phyloP scores from a whole-genome alignment of 768 basidiomycete species.

The Calvatia gigantea region DNA sequence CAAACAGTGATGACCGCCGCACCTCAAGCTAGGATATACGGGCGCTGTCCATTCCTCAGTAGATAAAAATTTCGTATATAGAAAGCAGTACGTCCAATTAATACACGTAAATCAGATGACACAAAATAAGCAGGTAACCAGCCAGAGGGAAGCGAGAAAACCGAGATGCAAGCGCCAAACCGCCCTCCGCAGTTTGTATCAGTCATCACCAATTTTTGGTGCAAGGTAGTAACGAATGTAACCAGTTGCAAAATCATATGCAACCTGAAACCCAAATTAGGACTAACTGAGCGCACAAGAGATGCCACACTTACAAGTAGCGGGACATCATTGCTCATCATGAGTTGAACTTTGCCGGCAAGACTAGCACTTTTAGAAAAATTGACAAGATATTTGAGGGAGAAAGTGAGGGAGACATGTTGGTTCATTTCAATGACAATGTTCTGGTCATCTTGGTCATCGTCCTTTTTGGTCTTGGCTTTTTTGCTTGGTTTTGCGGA shows the following conservation, averaged over 20 bases:
- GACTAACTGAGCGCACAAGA: background rate
- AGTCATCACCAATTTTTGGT: constrained; percentile 17
- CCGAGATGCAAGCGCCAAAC: background rate
- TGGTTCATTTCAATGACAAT: constrained; percentile 86
- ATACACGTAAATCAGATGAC: too few relatives aligned
- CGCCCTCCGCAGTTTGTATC: background rate
- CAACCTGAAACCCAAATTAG: constrained; percentile 8
- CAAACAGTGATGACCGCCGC: too few relatives aligned
- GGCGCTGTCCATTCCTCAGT: too few relatives aligned
- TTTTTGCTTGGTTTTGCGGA: constrained; percentile 42
- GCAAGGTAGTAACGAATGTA: constrained; percentile 18
- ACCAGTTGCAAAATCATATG: constrained; percentile 16
- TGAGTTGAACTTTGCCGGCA: constrained; percentile 68
- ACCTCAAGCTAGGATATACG: too few relatives aligned
- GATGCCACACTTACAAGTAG: constrained; percentile 55
- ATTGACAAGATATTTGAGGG: constrained; percentile 94
- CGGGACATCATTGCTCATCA: constrained; percentile 92
- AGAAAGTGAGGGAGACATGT: constrained; percentile 90
- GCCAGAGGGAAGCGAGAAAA: background rate
- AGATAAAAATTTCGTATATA: too few relatives aligned
- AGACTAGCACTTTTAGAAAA: constrained; percentile 88
- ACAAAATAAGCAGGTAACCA: too few relatives aligned
- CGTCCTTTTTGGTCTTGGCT: constrained; percentile 55
- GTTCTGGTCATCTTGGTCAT: constrained; percentile 47
- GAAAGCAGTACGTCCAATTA: too few relatives aligned